These are phyloP conservation scores for Mallotus nudiflorus DNA, from an alignment of 345 rosid species.

Conservation along the genomic window DNA sequence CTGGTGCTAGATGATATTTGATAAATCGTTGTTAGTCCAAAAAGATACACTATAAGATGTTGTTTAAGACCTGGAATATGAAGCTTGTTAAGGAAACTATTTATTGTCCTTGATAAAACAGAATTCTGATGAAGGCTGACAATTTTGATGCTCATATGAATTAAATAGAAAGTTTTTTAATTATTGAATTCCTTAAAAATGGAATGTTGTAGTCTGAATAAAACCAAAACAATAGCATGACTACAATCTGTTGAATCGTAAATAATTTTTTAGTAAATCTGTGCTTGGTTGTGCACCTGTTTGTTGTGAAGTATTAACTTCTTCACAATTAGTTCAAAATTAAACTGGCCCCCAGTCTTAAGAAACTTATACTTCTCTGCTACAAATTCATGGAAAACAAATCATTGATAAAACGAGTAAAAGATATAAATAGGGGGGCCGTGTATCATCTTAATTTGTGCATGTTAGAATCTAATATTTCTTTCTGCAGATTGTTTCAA, in stretches of 20 bases:
- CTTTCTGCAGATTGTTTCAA: conserved; percentile 68
- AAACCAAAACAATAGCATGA: neutral
- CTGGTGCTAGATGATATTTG: neutral
- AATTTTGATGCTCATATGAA: neutral
- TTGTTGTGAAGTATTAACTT: too few species aligned
- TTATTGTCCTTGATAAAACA: neutral
- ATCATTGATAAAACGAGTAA: neutral
- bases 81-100: neutral
- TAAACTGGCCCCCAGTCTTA: too few species aligned
- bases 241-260: neutral
- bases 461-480: neutral
- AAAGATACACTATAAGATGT: neutral
- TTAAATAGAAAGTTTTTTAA: neutral
- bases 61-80: neutral
- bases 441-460: too few species aligned
- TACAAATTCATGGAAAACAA: neutral
- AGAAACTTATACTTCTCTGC: neutral
- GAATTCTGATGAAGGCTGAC: neutral
- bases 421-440: neutral
- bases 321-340: too few species aligned
- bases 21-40: neutral
- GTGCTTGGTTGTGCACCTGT: neutral
- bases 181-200: neutral
- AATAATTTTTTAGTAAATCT: neutral
- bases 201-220: neutral